Conservation (phyloP, 169 alveolate genomes). For the Toxoplasma gondii region DNA sequence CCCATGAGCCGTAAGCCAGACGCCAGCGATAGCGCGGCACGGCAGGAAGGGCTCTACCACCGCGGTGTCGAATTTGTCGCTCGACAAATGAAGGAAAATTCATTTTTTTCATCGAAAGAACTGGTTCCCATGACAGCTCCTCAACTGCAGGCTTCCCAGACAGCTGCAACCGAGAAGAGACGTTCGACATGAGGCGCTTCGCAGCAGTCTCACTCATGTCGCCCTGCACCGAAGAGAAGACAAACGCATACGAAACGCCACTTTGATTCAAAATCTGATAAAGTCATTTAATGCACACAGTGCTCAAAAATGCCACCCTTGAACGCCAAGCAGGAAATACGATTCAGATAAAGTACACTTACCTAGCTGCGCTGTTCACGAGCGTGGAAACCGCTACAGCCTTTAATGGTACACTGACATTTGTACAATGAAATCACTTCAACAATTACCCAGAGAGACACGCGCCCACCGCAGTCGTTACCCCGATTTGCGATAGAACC, state of each 20-base stretch:
- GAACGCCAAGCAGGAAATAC: too few relatives aligned
- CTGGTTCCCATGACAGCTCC: background rate
- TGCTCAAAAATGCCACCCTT: too few relatives aligned
- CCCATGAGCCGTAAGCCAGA: background rate
- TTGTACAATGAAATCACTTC: too few relatives aligned
- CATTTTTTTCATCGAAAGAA: background rate
- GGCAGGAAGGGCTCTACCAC: background rate
- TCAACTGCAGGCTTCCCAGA: background rate
- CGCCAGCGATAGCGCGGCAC: conserved; percentile 22
- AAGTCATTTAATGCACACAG: too few relatives aligned
- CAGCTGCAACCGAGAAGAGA: background rate
- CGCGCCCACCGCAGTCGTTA: too few relatives aligned
- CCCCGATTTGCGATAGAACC: too few relatives aligned
- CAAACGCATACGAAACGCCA: background rate
- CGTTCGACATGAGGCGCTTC: background rate
- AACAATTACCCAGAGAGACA: too few relatives aligned
- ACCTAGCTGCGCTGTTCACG: too few relatives aligned
- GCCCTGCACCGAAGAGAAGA: background rate
- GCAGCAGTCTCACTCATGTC: background rate
- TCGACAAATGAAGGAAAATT: background rate
- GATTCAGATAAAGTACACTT: too few relatives aligned
- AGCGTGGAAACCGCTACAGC: too few relatives aligned
- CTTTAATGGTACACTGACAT: too few relatives aligned
- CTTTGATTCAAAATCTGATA: too few relatives aligned
- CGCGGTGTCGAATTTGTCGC: background rate